phyloP scores from a whole-genome alignment of 2,329 filamentous ascomycete species.

The Pseudogymnoascus sp. region DNA sequence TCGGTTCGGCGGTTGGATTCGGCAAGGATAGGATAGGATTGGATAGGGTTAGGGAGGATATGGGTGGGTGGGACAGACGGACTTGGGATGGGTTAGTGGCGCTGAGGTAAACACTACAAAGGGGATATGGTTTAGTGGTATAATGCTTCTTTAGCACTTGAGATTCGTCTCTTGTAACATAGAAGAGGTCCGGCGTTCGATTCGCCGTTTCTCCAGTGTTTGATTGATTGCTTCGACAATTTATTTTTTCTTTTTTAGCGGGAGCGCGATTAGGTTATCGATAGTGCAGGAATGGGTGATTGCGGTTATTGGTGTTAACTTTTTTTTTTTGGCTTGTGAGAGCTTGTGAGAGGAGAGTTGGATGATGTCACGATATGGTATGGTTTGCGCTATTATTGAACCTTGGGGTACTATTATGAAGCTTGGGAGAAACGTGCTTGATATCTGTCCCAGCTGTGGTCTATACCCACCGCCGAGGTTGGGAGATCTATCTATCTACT shows the following conservation, averaged over 20 bases:
- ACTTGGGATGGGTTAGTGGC: background rate
- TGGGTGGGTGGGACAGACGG: background rate
- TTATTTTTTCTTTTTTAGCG: background rate
- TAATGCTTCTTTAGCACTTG: background rate
- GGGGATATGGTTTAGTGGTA: slow-evolving; percentile 2
- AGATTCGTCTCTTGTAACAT: background rate
- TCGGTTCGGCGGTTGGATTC: too few species aligned
- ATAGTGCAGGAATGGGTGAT: background rate
- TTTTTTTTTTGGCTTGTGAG: background rate
- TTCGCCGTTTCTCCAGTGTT: slow-evolving; percentile 4
- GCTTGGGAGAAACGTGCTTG: background rate
- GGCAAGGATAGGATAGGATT: too few species aligned
- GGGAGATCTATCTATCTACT: background rate
- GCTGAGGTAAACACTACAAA: background rate
- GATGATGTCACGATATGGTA: background rate
- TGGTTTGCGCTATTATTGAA: background rate
- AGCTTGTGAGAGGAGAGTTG: background rate
- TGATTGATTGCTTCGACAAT: background rate
- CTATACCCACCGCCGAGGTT: background rate
- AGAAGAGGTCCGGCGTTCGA: slow-evolving; percentile 4
- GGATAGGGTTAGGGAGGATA: too few species aligned
- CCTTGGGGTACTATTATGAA: background rate
- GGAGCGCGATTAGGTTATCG: background rate
- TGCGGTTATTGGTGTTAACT: too few species aligned
- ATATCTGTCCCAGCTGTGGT: background rate